Conservation (phyloP, 1,284 basidiomycete species). For the Ceratobasidium sp. region DNA sequence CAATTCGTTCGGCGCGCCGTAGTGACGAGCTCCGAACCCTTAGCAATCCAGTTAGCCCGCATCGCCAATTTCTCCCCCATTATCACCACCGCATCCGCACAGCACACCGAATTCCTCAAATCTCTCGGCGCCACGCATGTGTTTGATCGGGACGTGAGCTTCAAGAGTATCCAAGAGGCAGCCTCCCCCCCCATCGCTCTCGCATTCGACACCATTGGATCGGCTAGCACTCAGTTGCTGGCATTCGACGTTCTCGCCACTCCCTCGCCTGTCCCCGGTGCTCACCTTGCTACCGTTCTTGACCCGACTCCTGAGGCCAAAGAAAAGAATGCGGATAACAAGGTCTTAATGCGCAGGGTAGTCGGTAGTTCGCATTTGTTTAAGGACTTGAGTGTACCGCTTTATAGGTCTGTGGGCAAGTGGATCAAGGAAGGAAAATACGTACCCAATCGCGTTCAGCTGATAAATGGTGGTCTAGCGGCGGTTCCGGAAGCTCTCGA, state of each 20-base stretch:
- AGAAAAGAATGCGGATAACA: conserved; percentile 22
- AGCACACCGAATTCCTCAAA: conserved; percentile 46
- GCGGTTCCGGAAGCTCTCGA: conserved; percentile 5
- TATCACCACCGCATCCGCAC: conserved; percentile 41
- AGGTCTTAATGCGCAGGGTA: conserved; percentile 1
- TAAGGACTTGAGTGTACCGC: conserved; percentile 34
- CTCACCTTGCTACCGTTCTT: conserved; percentile 8
- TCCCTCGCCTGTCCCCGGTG: neutral
- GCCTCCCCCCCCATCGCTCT: conserved; percentile 51
- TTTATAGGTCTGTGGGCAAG: conserved; percentile 1
- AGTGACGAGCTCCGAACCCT: neutral
- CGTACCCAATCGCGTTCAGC: conserved; percentile 32
- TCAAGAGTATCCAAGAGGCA: conserved; percentile 55
- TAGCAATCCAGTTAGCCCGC: conserved; percentile 49
- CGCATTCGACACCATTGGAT: conserved; percentile 61
- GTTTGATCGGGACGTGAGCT: conserved; percentile 54
- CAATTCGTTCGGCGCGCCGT: neutral
- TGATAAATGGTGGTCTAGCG: conserved; percentile 9
- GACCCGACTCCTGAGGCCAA: neutral
- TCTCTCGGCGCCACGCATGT: conserved; percentile 50
- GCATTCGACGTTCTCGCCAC: conserved; percentile 5
- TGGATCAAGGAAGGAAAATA: conserved; percentile 37
- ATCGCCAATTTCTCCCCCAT: conserved; percentile 49
- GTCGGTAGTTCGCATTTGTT: conserved; percentile 3
- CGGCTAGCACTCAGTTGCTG: conserved; percentile 26